Evolutionary conservation across 2,329 filamentous ascomycete genomes (phyloP), one percentile per base, ranked within the genome.

Genomic region (Talaromyces sp.): DNA sequence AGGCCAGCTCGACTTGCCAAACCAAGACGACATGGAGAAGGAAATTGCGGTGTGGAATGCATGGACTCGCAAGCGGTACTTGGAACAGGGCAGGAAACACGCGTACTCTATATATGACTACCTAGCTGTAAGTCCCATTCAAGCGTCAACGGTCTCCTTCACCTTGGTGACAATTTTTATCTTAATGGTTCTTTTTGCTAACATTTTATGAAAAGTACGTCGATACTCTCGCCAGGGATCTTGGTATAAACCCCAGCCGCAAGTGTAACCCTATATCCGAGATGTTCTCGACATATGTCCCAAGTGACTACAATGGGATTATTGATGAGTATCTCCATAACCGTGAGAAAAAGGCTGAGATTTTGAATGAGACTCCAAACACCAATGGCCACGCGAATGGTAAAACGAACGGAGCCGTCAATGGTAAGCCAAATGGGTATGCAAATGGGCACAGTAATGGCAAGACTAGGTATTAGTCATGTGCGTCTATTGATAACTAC

Each of bases 201-300:
- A 45, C 15, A 43, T n/a, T 25, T 10, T 17, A 45, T 45, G 25
- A 15, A n/a, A 17, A 69, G 67, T 71, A 71, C 54, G 61, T 71
- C 53, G 70, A 72, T 56, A 66, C 58, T 22, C 57, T 73, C 9
- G 65, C 63, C 41, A 56, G 53, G 8, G 70, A 73, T 55, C 57
- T 72, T 43, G 68, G 67, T 2, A 35, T 73, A 10, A 62, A 67
- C 3, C 61, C 63, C 6, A 52, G 58, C 7, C 65, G 70, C 35
- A 72, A 73, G 59, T 62, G 63, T 5, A 72, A 71, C 55, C 50
- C 60, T 17, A 8, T 72, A 8, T 56, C 65, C 2, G 69, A 73
- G 55, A 48, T 68, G 22, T 65, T 72, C 45, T 60, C 62, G 17
- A 64, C 66, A 15, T 71, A 70, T 37, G 53, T 62, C 15, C 66